phyloP scores from a whole-genome alignment of 1,139 yeast species.

The Debaryomycetaceae sp. region DNA sequence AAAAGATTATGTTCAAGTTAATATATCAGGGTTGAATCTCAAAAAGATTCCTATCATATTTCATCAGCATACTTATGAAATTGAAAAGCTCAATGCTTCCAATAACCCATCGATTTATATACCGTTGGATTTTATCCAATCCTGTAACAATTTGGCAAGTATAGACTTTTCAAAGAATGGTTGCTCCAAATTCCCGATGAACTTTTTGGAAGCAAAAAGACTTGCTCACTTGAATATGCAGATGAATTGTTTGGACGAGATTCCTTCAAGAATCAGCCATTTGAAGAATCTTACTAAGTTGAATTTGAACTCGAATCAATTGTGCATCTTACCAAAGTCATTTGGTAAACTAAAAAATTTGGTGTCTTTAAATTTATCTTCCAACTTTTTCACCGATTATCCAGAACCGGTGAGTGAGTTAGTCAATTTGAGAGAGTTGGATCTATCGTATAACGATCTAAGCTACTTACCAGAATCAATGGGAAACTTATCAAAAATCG shows the following conservation, averaged over 20 bases:
- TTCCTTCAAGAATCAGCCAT: conserved; percentile 58
- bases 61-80: conserved; percentile 78
- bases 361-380: conserved; percentile 66
- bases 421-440: conserved; percentile 60
- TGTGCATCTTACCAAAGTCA: conserved; percentile 60
- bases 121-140: conserved; percentile 83
- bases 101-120: conserved; percentile 82
- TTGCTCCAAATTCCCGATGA: conserved; percentile 68
- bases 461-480: conserved; percentile 59
- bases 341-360: conserved; percentile 56
- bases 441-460: conserved; percentile 79
- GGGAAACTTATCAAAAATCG: conserved; percentile 54
- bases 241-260: conserved; percentile 65
- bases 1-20: conserved; percentile 70
- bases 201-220: conserved; percentile 65
- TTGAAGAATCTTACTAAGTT: conserved; percentile 53
- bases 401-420: conserved; percentile 71
- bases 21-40: conserved; percentile 68
- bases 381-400: conserved; percentile 68
- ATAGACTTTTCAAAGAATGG: conserved; percentile 73
- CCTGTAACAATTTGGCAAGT: conserved; percentile 67
- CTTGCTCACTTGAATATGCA: conserved; percentile 73
- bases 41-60: conserved; percentile 83
- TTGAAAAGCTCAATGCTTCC: conserved; percentile 78
- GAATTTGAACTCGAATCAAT: conserved; percentile 69